Evolutionary conservation across 2,329 filamentous ascomycete genomes (phyloP).

Genomic region (Aspergillus tubingensis): DNA sequence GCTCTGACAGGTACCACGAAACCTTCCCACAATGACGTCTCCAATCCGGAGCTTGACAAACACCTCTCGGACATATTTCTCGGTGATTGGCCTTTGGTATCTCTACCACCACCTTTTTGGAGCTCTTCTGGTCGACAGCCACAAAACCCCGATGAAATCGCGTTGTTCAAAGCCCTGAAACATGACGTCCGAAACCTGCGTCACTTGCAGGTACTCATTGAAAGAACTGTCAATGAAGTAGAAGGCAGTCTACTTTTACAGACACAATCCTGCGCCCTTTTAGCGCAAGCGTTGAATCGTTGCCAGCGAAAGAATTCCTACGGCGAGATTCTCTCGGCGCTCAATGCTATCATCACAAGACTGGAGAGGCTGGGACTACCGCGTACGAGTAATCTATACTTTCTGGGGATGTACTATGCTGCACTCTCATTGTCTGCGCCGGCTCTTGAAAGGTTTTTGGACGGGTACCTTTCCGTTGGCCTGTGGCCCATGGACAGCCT

Average conservation of each 20-base stretch:
- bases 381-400: conserved; percentile 16
- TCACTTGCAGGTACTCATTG: conserved; percentile 27
- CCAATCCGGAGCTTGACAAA: conserved; percentile 13
- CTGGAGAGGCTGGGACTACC: conserved; percentile 21
- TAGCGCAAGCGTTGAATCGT: conserved; percentile 25
- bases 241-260: conserved; percentile 14
- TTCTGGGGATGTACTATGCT: conserved; percentile 35
- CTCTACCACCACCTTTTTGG: conserved; percentile 26
- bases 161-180: not conserved
- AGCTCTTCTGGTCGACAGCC: conserved; percentile 17
- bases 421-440: conserved; percentile 31
- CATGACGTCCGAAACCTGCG: conserved; percentile 11
- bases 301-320: conserved; percentile 29
- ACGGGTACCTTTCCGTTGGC: conserved; percentile 16
- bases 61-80: conserved; percentile 24
- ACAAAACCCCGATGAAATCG: not conserved
- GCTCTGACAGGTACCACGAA: conserved; percentile 29
- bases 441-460: conserved; percentile 32
- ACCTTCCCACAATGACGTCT: conserved; percentile 3
- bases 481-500: not conserved
- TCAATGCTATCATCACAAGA: conserved; percentile 35
- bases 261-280: conserved; percentile 4
- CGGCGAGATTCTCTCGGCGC: conserved; percentile 32
- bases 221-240: conserved; percentile 24
- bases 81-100: conserved; percentile 24